A percentile compares a stretch with the other conserved stretches of the same genome.
Evolutionary conservation across 169 alveolate genomes (phyloP).

Genomic region (Pseudocohnilembus persalinus): DNA sequence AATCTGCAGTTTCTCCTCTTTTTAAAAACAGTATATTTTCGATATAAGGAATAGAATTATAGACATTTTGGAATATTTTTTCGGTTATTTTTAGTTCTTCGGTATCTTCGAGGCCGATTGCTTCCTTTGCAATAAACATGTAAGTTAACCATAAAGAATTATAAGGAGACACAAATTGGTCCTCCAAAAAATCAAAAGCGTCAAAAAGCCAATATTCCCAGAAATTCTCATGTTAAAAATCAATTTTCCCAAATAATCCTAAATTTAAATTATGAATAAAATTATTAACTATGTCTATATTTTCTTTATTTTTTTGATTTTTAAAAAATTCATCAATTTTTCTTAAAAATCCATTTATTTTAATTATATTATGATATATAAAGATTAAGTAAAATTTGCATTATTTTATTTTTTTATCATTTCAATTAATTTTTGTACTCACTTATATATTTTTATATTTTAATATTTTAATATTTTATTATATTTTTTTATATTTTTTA

Average conservation of each 20-base stretch:
- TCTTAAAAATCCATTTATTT: no score
- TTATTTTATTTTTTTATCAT: no score
- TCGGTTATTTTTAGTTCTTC: slow-evolving; percentile 43
- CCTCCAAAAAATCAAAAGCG: slow-evolving; percentile 67
- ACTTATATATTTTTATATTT: no score
- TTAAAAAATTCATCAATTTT: no score
- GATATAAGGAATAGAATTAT: slow-evolving; percentile 60
- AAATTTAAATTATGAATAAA: neutral
- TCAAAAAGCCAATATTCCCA: slow-evolving; percentile 78
- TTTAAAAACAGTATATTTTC: slow-evolving; percentile 58
- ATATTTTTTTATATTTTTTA: no score
- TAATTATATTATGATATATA: no score
- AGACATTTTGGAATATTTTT: slow-evolving; percentile 72
- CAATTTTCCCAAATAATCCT: slow-evolving; percentile 61
- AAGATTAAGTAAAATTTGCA: no score
- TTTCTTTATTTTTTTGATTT: no score
- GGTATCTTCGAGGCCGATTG: slow-evolving; percentile 14
- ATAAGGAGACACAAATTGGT: slow-evolving; percentile 36
- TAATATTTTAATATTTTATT: no score
- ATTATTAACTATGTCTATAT: neutral
- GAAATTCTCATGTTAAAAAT: slow-evolving; percentile 67
- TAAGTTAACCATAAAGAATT: slow-evolving; percentile 73
- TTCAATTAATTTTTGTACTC: no score
- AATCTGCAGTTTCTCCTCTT: slow-evolving; percentile 75
- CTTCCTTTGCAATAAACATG: slow-evolving; percentile 48